Evolutionary conservation across 2,329 filamentous ascomycete genomes (phyloP).

Genomic region (Colletotrichum tofieldiae): DNA sequence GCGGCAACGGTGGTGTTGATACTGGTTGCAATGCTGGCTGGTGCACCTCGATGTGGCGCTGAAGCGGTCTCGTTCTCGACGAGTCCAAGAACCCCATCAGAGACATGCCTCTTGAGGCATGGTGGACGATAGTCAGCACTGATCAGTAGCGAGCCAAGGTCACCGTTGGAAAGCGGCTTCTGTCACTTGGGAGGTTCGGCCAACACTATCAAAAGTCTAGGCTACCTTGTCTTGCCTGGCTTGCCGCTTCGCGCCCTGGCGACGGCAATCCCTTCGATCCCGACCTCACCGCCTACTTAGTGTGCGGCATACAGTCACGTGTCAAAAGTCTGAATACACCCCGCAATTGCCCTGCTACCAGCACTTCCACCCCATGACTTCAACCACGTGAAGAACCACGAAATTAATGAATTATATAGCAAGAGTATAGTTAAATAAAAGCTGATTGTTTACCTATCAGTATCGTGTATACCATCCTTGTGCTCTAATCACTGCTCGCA

Average conservation of each 20-base stretch:
- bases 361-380: too few species aligned
- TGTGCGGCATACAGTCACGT: neutral
- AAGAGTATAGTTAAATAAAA: too few species aligned
- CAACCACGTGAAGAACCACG: too few species aligned
- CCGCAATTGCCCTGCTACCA: too few species aligned
- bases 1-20: slow-evolving; percentile 7
- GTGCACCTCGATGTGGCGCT: neutral
- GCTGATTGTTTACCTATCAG: too few species aligned
- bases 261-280: neutral
- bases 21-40: neutral
- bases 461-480: too few species aligned
- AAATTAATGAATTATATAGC: too few species aligned
- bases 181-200: slow-evolving; percentile 24
- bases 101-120: slow-evolving; percentile 12
- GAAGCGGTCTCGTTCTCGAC: neutral
- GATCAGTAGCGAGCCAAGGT: slow-evolving; percentile 15
- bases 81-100: neutral
- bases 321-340: too few species aligned
- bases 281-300: neutral
- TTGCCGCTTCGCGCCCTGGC: neutral
- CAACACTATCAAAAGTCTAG: slow-evolving; percentile 16
- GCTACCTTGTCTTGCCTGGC: neutral
- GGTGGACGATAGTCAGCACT: slow-evolving; percentile 13
- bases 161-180: slow-evolving; percentile 10
- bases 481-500: too few species aligned